Evolutionary conservation across 176 grass and related monocot species (phyloP).

Genomic region (Carex kokanica): DNA sequence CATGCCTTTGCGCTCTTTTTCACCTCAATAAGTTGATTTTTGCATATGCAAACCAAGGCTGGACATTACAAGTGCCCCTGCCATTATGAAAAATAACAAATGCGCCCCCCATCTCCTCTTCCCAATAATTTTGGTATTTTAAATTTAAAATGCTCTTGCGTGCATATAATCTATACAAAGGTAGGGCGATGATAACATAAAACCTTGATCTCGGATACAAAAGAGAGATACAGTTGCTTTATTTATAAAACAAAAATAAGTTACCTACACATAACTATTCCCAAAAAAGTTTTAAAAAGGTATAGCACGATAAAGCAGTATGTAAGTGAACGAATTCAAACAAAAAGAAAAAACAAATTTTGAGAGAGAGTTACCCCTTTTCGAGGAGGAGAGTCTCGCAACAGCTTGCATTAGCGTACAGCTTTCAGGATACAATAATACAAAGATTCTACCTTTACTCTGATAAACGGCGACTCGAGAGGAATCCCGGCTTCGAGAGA

Average conservation of each 20-base stretch:
- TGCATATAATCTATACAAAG: background rate
- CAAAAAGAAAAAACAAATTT: background rate
- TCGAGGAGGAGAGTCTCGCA: slow-evolving; percentile 44
- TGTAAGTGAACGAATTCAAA: background rate
- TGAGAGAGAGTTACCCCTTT: slow-evolving; percentile 39
- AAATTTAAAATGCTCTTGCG: background rate
- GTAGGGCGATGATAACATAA: background rate
- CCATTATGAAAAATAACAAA: background rate
- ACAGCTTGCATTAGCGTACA: slow-evolving; percentile 50
- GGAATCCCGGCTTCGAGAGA: background rate
- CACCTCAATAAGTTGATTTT: background rate
- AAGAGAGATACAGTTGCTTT: background rate
- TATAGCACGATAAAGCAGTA: background rate
- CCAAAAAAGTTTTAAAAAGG: background rate
- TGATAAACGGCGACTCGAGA: background rate
- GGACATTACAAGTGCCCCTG: background rate
- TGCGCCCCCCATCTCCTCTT: background rate
- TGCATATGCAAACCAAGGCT: background rate
- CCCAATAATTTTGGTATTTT: background rate
- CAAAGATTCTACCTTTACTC: background rate
- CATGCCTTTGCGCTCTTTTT: background rate
- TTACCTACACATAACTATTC: background rate
- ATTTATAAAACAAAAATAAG: background rate
- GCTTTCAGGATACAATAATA: background rate
- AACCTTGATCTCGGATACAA: background rate